Base-by-base conservation (phyloP, 495 filamentous ascomycete genomes). In the Podospora pseudocomata region DNA sequence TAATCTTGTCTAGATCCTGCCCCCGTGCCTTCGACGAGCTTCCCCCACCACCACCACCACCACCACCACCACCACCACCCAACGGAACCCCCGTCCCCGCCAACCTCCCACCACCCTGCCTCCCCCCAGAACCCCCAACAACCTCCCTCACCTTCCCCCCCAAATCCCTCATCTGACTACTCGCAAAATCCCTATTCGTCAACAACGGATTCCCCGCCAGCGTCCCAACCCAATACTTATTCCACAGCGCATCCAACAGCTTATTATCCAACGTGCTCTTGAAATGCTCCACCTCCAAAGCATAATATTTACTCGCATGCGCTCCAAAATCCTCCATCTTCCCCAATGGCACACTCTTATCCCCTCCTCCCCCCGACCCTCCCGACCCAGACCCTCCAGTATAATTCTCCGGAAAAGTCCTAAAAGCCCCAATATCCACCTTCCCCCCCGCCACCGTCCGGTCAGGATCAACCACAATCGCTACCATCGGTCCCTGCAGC, bases 171-270 rank as follows among this genome's bases (percentile, higher is more conserved):
- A 99, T 97, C 79, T 97, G 94, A 77, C 93, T 94, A 72, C 89
- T 96, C 63, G 88, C 88, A 76, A 92, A 99, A 69, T 97, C 95
- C 70, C 94, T 90, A 72, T 97, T 97, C 57, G 92, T 91, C 70
- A 97, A 90, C 11, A 98, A 85, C 58, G 96, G 94, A 71, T 87
- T 94, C 75, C 97, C 92, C n/a, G 92, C 94, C n/a, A 99, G 86
- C 27, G 96, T 99, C 67, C 93, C 89, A 27, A 98, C 94, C 96
- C 96, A 99, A 81, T 99, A 99, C 77, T 99, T 99, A 79, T 97
- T 97, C 96, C 96, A 99, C 64, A 99, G 84, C 57, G 92, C 84
- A 70, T 94, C 92, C 5, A 99, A 82, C 32, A 98, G 83, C 69
- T 91, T 88, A 1, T 87, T 84, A 76, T 99, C 96, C 34, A 99